Evolutionary conservation across 2,329 filamentous ascomycete genomes (phyloP).

Genomic region (Thelonectria olida): DNA sequence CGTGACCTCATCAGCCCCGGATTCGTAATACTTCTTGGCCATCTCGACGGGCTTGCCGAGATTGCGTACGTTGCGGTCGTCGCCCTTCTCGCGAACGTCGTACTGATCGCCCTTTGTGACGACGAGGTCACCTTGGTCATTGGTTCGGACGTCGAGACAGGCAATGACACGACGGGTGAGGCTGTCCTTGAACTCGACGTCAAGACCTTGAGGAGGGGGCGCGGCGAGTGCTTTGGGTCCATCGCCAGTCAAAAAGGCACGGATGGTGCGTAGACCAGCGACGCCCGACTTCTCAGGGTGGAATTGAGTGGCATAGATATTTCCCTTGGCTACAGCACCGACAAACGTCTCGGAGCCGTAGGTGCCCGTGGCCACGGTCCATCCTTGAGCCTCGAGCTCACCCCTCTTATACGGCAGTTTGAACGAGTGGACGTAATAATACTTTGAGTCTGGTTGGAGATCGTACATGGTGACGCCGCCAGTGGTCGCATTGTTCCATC

Average conservation of each 20-base stretch:
- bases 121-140: conserved; percentile 93
- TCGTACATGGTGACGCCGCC: conserved; percentile 73
- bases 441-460: conserved; percentile 83
- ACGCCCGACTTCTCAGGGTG: conserved; percentile 97
- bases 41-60: conserved; percentile 97
- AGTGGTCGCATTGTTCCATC: conserved; percentile 92
- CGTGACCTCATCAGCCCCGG: conserved; percentile 95
- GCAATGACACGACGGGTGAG: conserved; percentile 95
- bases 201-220: not conserved
- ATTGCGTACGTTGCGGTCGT: conserved; percentile 77
- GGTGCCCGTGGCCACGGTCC: conserved; percentile 88
- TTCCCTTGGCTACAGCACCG: conserved; percentile 85
- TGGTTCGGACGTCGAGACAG: conserved; percentile 93
- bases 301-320: conserved; percentile 93
- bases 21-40: conserved; percentile 92
- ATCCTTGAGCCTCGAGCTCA: conserved; percentile 81
- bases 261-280: conserved; percentile 84
- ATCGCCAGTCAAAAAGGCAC: conserved; percentile 84
- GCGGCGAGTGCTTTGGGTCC: conserved; percentile 52
- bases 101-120: conserved; percentile 99
- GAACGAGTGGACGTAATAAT: conserved; percentile 99
- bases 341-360: conserved; percentile 93
- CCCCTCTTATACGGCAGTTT: conserved; percentile 80
- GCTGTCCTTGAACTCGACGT: conserved; percentile 61
- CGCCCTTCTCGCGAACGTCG: conserved; percentile 90